Base-by-base conservation (phyloP, 306 rosid genomes). In the Rubus parviflorus region DNA sequence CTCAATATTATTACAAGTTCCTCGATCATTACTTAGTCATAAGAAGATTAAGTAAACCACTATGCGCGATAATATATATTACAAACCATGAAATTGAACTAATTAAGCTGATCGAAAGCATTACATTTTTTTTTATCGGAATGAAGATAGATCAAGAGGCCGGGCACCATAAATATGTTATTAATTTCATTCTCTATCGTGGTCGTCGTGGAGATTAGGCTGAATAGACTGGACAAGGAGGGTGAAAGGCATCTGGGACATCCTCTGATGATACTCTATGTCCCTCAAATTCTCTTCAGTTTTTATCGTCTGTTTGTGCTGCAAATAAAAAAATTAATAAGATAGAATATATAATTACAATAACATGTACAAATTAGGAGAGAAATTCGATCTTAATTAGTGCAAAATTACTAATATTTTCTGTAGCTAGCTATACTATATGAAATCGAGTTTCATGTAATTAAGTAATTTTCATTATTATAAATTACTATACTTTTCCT, bases 151-250 rank as follows among this genome's bases (percentile, higher is more conserved):
- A 25, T 2, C 2, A 30, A 30, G 56, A 51, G 56, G n/a, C 4
- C 14, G 54, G 56, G n/a, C 20, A 51, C 20, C 20, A 45, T 5
- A 14, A 35, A 37, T 12, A 63, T 8, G 12, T 17, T 49, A 25
- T 68, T 14, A 22, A 2, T 40, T 57, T 70, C 82, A 81, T 76
- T 84, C 79, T 79, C 84, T 83, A 49, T 85, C 83, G n/a, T 12
- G 4, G 67, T 61, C 41, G 19, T 61, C 40, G 19, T 30, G 67
- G 41, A 61, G 67, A 61, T 30, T 30, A 61, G 67, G 67, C 67
- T 61, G 67, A 61, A 30, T 80, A 19, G 91, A 89, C 86, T 89
- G 89, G 35, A 85, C 94, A 2, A 97, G 88, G 73, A 88, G 90
- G 43, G 35, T 30, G 35, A 93, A 93, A 12, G 67, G 2, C 41